Conservation (phyloP, 1,139 yeast genomes). For the Kodamaea fungicola region DNA sequence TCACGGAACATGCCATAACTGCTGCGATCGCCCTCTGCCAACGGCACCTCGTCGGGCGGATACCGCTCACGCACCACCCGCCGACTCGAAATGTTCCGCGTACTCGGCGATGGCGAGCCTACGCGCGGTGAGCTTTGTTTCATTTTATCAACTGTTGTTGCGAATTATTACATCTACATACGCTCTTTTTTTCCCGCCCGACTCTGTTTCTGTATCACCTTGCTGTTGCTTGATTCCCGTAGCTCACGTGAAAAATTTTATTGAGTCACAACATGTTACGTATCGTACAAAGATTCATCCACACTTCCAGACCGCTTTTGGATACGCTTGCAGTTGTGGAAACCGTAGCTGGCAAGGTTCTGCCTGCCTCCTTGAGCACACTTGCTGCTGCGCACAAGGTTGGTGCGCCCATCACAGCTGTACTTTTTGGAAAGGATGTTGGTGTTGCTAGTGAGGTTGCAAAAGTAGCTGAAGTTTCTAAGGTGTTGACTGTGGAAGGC, state of each 20-base stretch:
- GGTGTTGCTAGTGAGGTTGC: constrained; percentile 35
- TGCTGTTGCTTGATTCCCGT: neutral
- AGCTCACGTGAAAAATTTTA: neutral
- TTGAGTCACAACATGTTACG: constrained; percentile 4
- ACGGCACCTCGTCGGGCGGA: constrained; percentile 14
- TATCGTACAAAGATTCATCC: constrained; percentile 23
- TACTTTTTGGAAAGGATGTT: constrained; percentile 56
- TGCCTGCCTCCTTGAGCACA: constrained; percentile 67
- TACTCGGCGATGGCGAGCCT: constrained; percentile 31
- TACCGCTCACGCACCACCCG: constrained; percentile 29
- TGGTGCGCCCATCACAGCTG: constrained; percentile 63
- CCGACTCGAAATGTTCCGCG: constrained; percentile 29
- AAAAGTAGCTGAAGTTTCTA: constrained; percentile 37
- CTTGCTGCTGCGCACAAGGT: constrained; percentile 61
- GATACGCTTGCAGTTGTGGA: constrained; percentile 76
- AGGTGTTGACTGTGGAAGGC: constrained; percentile 51
- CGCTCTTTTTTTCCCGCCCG: too few relatives aligned
- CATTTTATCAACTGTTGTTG: too few relatives aligned
- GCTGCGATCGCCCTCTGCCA: too few relatives aligned
- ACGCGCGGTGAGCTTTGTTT: constrained; percentile 9
- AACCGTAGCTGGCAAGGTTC: constrained; percentile 46
- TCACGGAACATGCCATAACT: too few relatives aligned
- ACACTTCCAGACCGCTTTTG: constrained; percentile 21
- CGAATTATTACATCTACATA: too few relatives aligned
- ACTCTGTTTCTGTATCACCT: too few relatives aligned